Base-by-base conservation (phyloP, 1,284 basidiomycete genomes). In the Malassezia sp. region DNA sequence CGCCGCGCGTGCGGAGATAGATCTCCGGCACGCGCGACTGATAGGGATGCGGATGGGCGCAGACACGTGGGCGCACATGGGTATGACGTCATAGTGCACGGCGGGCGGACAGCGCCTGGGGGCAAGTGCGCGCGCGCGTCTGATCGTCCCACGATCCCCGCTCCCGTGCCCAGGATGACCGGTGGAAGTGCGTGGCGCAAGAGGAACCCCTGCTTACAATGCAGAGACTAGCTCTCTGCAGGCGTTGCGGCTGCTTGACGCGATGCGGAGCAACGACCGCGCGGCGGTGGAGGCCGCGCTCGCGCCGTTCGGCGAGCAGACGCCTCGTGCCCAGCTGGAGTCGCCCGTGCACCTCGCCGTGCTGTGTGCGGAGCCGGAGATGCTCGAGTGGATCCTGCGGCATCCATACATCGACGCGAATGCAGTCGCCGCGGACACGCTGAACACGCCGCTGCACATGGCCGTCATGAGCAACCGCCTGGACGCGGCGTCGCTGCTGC, bases 401-500 rank as follows among this genome's bases (percentile, higher is more conserved):
- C 77, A 88, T 73, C 77, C 81, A 55, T 76, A 79, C 26, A 81
- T 61, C 34, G 42, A 67, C 51, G 41, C 61, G 36, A 67, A 70
- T 22, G 57, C 56, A 2, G 24, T 38, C 6, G 72, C 73, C 33
- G 27, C 54, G 0, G 61, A 70, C 28, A 51, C 59, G 11, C 80
- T 81, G 2, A 84, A 82, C 5, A 89, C 88, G 0, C 77, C 89
- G 0, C 76, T 95, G 0, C 90, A 96, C 68, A 77, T 95, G 8
- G 88, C 89, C 0, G 80, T 84, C 0, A 80, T 82, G 1, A 75
- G 89, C 1, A 84, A 84, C 4, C 76, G 90, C 28, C 72, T 77
- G 2, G 90, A 95, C 50, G 78, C 85, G 8, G 81, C 75, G 52
- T 52, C 61, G 47, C 57, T 63, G 15, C 54, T 73, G 26, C 56